These are phyloP conservation scores for Kurtzmaniella quercitrusa DNA, from an alignment of 1,139 yeast genomes.

Conservation along the genomic window DNA sequence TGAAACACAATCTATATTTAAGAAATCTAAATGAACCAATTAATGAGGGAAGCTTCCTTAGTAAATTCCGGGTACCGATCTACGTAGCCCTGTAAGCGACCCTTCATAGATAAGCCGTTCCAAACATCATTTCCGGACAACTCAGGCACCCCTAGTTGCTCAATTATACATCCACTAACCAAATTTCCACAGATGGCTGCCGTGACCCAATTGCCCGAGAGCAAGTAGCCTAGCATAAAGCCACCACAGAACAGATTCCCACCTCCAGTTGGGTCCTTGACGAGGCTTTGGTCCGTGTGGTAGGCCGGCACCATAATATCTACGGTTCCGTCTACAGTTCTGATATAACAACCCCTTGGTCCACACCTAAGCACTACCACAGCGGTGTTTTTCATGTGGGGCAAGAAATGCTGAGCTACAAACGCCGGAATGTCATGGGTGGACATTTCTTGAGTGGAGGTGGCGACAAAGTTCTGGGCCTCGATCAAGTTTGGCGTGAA, in stretches of 20 bases:
- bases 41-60: background rate
- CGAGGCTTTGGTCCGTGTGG: slow-evolving; percentile 48
- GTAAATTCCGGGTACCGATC: background rate
- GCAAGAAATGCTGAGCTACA: slow-evolving; percentile 34
- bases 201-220: slow-evolving; percentile 47
- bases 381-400: slow-evolving; percentile 33
- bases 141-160: slow-evolving; percentile 68
- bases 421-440: slow-evolving; percentile 25
- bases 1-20: no score
- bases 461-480: slow-evolving; percentile 27
- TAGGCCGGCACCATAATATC: slow-evolving; percentile 64
- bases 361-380: slow-evolving; percentile 72
- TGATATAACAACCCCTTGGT: slow-evolving; percentile 51
- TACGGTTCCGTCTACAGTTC: slow-evolving; percentile 9
- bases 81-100: slow-evolving; percentile 27
- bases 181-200: slow-evolving; percentile 70
- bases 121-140: slow-evolving; percentile 30
- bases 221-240: slow-evolving; percentile 54
- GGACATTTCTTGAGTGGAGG: slow-evolving; percentile 30
- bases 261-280: slow-evolving; percentile 90
- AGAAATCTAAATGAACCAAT: slow-evolving; percentile 6
- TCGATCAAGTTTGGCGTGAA: slow-evolving; percentile 85
- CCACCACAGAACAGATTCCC: slow-evolving; percentile 90
- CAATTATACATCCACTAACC: slow-evolving; percentile 77
- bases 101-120: slow-evolving; percentile 45